Evolutionary conservation across 192 early-diverging fungal genomes (phyloP).

Genomic region (Linnemannia schmuckeri): DNA sequence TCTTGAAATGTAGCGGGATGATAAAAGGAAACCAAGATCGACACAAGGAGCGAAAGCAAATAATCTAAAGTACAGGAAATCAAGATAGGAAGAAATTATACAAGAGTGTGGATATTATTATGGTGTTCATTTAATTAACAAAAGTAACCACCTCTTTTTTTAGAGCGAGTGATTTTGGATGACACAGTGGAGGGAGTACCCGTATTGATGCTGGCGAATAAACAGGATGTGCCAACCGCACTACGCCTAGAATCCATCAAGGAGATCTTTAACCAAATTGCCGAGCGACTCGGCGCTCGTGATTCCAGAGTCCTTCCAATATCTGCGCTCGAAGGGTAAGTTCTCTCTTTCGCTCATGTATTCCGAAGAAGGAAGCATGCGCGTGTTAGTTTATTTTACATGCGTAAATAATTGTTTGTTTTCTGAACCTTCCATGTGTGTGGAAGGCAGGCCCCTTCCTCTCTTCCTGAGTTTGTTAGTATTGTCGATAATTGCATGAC

Average conservation of each 20-base stretch:
- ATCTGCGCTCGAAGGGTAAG: constrained; percentile 87
- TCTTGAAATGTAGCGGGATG: too few species aligned
- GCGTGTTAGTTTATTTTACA: constrained; percentile 3
- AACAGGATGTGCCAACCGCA: constrained; percentile 85
- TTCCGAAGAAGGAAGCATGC: not conserved
- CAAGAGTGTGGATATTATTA: too few species aligned
- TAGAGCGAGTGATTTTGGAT: constrained; percentile 83
- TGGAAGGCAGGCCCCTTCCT: not conserved
- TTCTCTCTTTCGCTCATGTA: not conserved
- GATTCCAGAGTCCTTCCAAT: constrained; percentile 90
- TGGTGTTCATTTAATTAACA: not conserved
- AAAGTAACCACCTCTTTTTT: not conserved
- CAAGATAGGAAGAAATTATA: not conserved
- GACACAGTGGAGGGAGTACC: constrained; percentile 87
- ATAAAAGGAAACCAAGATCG: too few species aligned
- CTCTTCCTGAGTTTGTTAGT: not conserved
- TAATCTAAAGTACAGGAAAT: not conserved
- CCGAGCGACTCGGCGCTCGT: constrained; percentile 83
- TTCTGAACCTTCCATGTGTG: not conserved
- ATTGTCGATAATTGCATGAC: not conserved
- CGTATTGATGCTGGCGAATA: constrained; percentile 94
- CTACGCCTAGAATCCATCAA: constrained; percentile 85
- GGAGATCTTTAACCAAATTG: constrained; percentile 92
- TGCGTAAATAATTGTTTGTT: not conserved
- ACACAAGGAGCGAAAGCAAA: too few species aligned